Conservation (phyloP, 805 yeast genomes). For the Wickerhamomyces ciferrii region DNA sequence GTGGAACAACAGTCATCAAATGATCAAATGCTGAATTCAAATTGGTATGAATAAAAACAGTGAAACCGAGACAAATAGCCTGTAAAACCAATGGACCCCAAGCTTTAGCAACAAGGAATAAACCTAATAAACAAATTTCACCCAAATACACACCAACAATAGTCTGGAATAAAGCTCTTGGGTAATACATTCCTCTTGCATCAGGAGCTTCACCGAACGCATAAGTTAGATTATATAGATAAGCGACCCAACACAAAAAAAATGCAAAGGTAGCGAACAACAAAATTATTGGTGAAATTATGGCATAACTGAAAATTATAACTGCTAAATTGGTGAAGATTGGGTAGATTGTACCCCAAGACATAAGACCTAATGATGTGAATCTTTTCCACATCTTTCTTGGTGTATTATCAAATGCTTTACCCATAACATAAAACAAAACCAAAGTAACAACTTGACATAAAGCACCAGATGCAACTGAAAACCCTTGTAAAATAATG, state of each 20-base stretch:
- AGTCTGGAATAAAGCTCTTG: slow-evolving; percentile 85
- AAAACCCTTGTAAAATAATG: slow-evolving; percentile 62
- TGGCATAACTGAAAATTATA: slow-evolving; percentile 60
- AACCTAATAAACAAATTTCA: slow-evolving; percentile 78
- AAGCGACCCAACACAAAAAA: slow-evolving; percentile 68
- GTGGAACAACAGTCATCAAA: slow-evolving; percentile 53
- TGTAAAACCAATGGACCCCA: slow-evolving; percentile 92
- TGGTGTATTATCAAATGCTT: slow-evolving; percentile 53
- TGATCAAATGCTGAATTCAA: slow-evolving; percentile 63
- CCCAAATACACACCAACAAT: slow-evolving; percentile 86
- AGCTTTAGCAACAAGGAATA: slow-evolving; percentile 85
- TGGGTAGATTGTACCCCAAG: slow-evolving; percentile 81
- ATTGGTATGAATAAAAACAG: slow-evolving; percentile 64
- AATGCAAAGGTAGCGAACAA: slow-evolving; percentile 71
- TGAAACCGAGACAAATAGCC: slow-evolving; percentile 55
- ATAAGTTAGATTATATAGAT: slow-evolving; percentile 71
- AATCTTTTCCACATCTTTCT: slow-evolving; percentile 65
- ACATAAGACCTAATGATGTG: slow-evolving; percentile 41
- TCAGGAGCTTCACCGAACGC: slow-evolving; percentile 65
- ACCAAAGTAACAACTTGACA: slow-evolving; percentile 57
- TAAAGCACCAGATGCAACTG: slow-evolving; percentile 59
- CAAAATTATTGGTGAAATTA: slow-evolving; percentile 79
- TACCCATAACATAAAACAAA: slow-evolving; percentile 54
- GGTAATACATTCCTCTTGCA: slow-evolving; percentile 77
- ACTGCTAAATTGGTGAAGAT: slow-evolving; percentile 66